Evolutionary conservation across 1,284 basidiomycete genomes (phyloP).

Genomic region (Ganoderma multipileum): DNA sequence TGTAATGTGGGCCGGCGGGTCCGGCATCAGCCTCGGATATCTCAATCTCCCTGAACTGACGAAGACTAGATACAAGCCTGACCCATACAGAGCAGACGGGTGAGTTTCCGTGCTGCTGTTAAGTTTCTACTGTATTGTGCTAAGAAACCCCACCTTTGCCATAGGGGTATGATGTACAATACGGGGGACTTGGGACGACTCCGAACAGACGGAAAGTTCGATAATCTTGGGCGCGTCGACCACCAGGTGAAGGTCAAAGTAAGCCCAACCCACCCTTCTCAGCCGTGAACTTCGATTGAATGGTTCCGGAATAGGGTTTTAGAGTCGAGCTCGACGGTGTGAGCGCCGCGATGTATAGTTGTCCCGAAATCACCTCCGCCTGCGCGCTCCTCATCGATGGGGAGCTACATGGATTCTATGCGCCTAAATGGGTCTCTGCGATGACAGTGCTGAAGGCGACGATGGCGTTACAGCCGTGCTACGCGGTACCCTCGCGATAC

Average conservation of each 20-base stretch:
- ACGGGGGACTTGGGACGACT: conserved; percentile 62
- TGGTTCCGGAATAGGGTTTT: conserved; percentile 48
- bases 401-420: conserved; percentile 56
- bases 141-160: neutral
- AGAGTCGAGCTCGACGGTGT: conserved; percentile 64
- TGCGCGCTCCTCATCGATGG: conserved; percentile 53
- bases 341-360: conserved; percentile 44
- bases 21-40: conserved; percentile 55
- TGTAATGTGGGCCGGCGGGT: conserved; percentile 62
- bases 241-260: conserved; percentile 59
- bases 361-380: conserved; percentile 47
- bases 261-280: conserved; percentile 33
- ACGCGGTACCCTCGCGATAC: conserved; percentile 55
- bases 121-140: neutral
- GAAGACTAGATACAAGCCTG: conserved; percentile 48
- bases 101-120: conserved; percentile 26
- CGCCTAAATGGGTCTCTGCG: conserved; percentile 41
- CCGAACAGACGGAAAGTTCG: conserved; percentile 52
- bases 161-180: conserved; percentile 58
- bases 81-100: conserved; percentile 55
- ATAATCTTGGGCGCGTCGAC: conserved; percentile 59
- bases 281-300: neutral
- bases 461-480: conserved; percentile 51
- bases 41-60: conserved; percentile 56
- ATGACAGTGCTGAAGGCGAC: neutral